Evolutionary conservation across 2,329 filamentous ascomycete genomes (phyloP), one percentile per base, ranked within the genome.

Genomic region (Phialemoniopsis sp.): DNA sequence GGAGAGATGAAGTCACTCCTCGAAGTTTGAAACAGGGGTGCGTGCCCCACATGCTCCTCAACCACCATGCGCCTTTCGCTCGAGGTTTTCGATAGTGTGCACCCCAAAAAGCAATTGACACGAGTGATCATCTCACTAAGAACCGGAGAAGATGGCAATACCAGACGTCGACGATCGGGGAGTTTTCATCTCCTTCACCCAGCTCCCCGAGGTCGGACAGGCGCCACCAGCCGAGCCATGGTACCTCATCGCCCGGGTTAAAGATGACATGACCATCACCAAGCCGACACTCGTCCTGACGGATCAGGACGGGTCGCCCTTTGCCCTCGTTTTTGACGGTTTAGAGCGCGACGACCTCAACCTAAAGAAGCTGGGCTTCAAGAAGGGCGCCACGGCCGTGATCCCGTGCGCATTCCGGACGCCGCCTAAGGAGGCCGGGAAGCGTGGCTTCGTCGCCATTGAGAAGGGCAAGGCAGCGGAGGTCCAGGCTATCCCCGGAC

Each of bases 181-280:
- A 4, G 40, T 48, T 40, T 67, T 66, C 51, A 63, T 63, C 10
- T 46, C 56, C 13, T 65, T 66, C 36, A 29, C 36, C 41, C 42
- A 49, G 39, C 49, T 62, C 34, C 62, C 60, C 19, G 45, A 48
- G 31, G 38, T 33, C 3, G 40, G 40, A 13, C 43, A 37, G 10
- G 39, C 28, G 13, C 39, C 34, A 31, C 18, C 34, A 35, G n/a
- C 13, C 44, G 16, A 29, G 26, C 16, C 30, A 36, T 61, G 61
- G 55, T 64, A 60, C 46, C 61, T 72, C 29, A 56, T 73, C 12
- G 68, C 64, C 30, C 62, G 71, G 40, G 56, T 72, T 40, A 65
- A 65, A 43, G 60, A 72, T 44, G 60, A 72, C 54, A 67, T 65
- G 54, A 67, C 70, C 31, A 69, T 74, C 46, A 72, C 61, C 15